A percentile compares a stretch with the other conserved stretches of the same genome.
Evolutionary conservation across 2,329 filamentous ascomycete species (phyloP).

Genomic region (Xylaria sp.): DNA sequence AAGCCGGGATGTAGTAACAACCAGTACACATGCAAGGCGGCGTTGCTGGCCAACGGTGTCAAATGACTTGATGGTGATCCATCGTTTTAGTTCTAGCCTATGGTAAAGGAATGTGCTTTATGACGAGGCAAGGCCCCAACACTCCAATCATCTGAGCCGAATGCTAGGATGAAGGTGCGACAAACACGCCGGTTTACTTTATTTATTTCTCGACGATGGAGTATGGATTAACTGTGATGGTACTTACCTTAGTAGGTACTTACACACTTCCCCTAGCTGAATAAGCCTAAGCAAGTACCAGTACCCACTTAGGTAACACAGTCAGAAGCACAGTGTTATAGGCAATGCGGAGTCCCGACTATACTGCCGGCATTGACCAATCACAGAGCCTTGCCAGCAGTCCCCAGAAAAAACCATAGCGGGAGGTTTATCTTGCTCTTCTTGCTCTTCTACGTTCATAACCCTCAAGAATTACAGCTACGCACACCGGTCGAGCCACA

Average conservation of each 20-base stretch:
- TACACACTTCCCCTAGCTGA: no score
- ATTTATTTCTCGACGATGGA: no score
- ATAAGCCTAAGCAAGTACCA: no score
- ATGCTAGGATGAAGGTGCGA: neutral
- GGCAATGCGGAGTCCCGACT: neutral
- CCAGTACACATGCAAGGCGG: constrained; percentile 11
- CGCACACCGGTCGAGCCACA: neutral
- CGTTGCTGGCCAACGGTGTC: constrained; percentile 5
- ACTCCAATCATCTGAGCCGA: neutral
- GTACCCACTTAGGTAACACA: no score
- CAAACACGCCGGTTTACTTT: no score
- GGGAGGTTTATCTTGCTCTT: neutral
- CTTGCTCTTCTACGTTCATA: neutral
- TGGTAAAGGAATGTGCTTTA: neutral
- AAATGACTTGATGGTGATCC: constrained; percentile 6
- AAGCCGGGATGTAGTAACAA: neutral
- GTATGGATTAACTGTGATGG: no score
- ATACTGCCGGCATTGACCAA: constrained; percentile 19
- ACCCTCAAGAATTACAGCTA: neutral
- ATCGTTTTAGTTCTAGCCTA: neutral
- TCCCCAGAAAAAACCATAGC: constrained; percentile 22
- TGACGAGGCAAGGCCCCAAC: neutral
- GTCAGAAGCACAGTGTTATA: no score
- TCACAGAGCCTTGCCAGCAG: constrained; percentile 1
- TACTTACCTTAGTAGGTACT: neutral